Base-by-base conservation (phyloP, 345 rosid genomes). In the Murraya koenigii region DNA sequence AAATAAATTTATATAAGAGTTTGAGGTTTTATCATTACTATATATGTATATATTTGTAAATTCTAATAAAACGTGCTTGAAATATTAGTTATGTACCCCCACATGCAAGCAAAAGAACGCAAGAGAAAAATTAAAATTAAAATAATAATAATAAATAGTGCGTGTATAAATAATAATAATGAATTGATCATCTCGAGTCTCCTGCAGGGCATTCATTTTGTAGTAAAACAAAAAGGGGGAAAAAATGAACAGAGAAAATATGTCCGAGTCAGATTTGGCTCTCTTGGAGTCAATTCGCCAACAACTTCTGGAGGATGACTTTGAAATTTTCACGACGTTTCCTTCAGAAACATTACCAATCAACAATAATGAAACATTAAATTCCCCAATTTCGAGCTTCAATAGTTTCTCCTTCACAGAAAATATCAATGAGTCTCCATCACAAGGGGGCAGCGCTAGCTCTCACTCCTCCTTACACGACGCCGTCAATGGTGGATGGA, bases 281-380 rank as follows among this genome's bases (percentile, higher is more conserved):
- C 44, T 81, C 55, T 61, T 85, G 25, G 79, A 82, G 11, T 78
- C 86, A 0, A 78, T 80, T 22, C 28, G 84, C 71, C 74, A 39
- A 8, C 52, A 78, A 58, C 83, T 82, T 64, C 72, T 85, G 1
- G 76, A 71, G 13, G 80, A 74, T 26, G 75, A 77, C 20, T 70
- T 55, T 25, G 72, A 58, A n/a, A 23, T 22, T 58, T 58, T 58
- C 32, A 26, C 15, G 61, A 58, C 61, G 26, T 58, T 58, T 58
- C 28, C 61, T n/a, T 8, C 61, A 58, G 61, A 58, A 58, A 22
- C 56, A 52, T 4, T 19, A 52, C 20, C 56, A 15, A 52, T 52
- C 56, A 52, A 52, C 56, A 17, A 52, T 19, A 52, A 17, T 19
- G 56, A 52, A 52, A 17, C 56, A 15, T 52, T 52, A 52, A 15